Conservation (phyloP, 208 protist species). For the Trypanosoma grayi region DNA sequence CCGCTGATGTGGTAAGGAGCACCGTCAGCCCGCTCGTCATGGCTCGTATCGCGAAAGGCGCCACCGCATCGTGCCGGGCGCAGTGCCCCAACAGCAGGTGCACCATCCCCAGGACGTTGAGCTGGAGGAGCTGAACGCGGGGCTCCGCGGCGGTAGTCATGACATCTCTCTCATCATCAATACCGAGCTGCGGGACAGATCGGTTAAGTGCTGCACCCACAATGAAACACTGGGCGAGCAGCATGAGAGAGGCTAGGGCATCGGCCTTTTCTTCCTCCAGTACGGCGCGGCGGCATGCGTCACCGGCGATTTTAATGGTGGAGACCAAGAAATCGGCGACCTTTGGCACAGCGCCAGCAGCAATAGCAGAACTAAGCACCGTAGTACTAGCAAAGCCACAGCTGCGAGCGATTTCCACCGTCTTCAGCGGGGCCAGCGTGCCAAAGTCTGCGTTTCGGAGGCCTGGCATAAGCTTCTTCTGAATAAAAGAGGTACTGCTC, state of each 20-base stretch:
- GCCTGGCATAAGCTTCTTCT: too few species aligned
- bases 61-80: conserved; percentile 31
- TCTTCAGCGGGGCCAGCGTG: too few species aligned
- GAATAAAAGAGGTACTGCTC: conserved; percentile 42
- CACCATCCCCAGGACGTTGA: conserved; percentile 44
- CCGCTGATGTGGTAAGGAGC: conserved; percentile 62
- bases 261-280: conserved; percentile 30
- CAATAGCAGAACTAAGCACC: not conserved
- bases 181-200: conserved; percentile 44
- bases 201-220: conserved; percentile 60
- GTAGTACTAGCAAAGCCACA: too few species aligned
- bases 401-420: too few species aligned
- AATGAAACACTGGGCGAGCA: conserved; percentile 63
- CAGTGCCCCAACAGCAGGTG: conserved; percentile 58
- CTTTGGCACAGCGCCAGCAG: conserved; percentile 20
- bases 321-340: conserved; percentile 70
- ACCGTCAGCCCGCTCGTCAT: conserved; percentile 58
- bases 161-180: conserved; percentile 55
- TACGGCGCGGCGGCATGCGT: conserved; percentile 47
- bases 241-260: conserved; percentile 35
- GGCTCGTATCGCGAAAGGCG: conserved; percentile 43
- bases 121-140: conserved; percentile 68
- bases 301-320: conserved; percentile 54
- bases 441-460: too few species aligned
- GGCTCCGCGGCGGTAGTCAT: conserved; percentile 63